phyloP scores from a whole-genome alignment of 2,329 filamentous ascomycete species.

The Penicillium polonicum region DNA sequence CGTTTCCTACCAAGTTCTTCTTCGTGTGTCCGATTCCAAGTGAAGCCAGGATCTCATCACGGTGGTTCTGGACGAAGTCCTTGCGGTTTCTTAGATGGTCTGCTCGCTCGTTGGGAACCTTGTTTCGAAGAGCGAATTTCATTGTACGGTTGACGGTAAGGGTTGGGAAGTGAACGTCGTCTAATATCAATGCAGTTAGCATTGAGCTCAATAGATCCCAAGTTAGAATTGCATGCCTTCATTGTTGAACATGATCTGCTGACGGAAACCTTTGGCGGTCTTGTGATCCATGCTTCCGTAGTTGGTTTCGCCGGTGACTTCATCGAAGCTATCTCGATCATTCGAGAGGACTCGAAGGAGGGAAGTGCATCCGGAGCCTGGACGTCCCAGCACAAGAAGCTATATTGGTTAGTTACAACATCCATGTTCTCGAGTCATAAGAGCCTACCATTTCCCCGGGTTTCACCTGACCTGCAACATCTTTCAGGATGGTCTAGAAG shows the following conservation, averaged over 20 bases:
- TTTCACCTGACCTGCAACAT: slow-evolving; percentile 41
- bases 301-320: slow-evolving; percentile 53
- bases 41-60: slow-evolving; percentile 34
- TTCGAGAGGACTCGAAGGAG: slow-evolving; percentile 69
- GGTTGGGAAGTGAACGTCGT: slow-evolving; percentile 71
- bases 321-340: slow-evolving; percentile 58
- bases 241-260: slow-evolving; percentile 66
- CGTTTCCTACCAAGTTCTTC: slow-evolving; percentile 65
- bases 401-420: slow-evolving; percentile 13
- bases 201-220: too few species aligned
- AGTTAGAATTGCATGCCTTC: slow-evolving; percentile 45
- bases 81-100: slow-evolving; percentile 24
- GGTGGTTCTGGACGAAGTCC: slow-evolving; percentile 32
- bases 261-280: slow-evolving; percentile 43
- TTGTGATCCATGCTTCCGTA: slow-evolving; percentile 56
- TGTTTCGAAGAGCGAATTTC: slow-evolving; percentile 64
- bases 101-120: slow-evolving; percentile 31
- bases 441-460: slow-evolving; percentile 45
- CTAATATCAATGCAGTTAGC: slow-evolving; percentile 23
- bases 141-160: slow-evolving; percentile 72
- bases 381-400: slow-evolving; percentile 66
- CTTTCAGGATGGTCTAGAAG: slow-evolving; percentile 40
- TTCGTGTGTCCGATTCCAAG: slow-evolving; percentile 51
- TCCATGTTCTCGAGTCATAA: neutral
- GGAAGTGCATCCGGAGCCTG: slow-evolving; percentile 68